Evolutionary conservation across 2,329 filamentous ascomycete genomes (phyloP).

Genomic region (Pseudocercospora fijiensis): DNA sequence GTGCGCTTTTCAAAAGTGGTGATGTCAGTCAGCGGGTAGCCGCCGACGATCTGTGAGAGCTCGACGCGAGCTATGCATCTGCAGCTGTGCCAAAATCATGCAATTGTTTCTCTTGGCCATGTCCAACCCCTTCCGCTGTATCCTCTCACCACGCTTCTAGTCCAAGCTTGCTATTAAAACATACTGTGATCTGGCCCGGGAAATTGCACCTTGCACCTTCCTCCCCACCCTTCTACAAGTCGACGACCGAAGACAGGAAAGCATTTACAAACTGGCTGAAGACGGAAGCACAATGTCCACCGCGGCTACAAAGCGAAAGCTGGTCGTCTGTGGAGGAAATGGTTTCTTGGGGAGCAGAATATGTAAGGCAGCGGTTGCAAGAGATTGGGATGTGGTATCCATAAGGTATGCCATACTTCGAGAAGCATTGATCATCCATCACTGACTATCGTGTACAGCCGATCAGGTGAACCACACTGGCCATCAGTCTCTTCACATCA

Average conservation of each 20-base stretch:
- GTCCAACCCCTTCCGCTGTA: neutral
- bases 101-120: neutral
- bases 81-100: neutral
- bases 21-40: neutral
- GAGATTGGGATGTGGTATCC: constrained; percentile 90
- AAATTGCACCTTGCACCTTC: neutral
- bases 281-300: constrained; percentile 18
- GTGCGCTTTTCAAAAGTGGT: neutral
- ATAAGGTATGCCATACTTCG: constrained; percentile 64
- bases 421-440: neutral
- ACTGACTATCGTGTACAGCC: constrained; percentile 54
- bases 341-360: constrained; percentile 84
- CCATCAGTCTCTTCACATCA: constrained; percentile 69
- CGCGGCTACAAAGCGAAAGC: constrained; percentile 59
- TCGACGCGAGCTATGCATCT: neutral
- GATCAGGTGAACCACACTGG: constrained; percentile 88
- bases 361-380: constrained; percentile 80
- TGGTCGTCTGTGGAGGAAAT: constrained; percentile 90
- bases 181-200: neutral
- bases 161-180: neutral
- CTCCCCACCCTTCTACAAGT: neutral
- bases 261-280: neutral
- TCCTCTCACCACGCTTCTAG: constrained; percentile 1
- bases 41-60: neutral
- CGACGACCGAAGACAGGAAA: neutral